These are phyloP conservation scores for Tetrapisispora nanseiensis DNA, from an alignment of 805 yeast species.

Conservation along the genomic window DNA sequence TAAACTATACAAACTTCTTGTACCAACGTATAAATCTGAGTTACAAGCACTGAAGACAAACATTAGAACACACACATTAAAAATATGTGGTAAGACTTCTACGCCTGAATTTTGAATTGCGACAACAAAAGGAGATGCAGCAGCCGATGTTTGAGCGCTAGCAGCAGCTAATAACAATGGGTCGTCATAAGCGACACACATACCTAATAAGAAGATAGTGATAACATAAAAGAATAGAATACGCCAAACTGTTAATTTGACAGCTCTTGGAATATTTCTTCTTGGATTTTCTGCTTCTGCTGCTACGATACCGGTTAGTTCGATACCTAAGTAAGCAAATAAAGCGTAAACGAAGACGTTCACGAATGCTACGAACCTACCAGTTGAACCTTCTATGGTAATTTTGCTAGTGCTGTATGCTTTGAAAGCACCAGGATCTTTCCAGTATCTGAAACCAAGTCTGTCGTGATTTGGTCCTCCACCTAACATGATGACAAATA, in stretches of 20 bases:
- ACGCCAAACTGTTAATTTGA: slow-evolving; percentile 59
- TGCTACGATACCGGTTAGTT: slow-evolving; percentile 60
- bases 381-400: slow-evolving; percentile 35
- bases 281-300: slow-evolving; percentile 67
- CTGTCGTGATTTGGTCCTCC: slow-evolving; percentile 72
- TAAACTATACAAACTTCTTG: slow-evolving; percentile 65
- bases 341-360: slow-evolving; percentile 57
- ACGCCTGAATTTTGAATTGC: slow-evolving; percentile 61
- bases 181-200: slow-evolving; percentile 56
- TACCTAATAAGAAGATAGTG: slow-evolving; percentile 53
- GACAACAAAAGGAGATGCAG: slow-evolving; percentile 78
- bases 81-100: slow-evolving; percentile 56
- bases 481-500: slow-evolving; percentile 60
- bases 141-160: slow-evolving; percentile 42
- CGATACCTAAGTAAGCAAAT: slow-evolving; percentile 65
- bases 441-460: slow-evolving; percentile 64
- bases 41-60: slow-evolving; percentile 77
- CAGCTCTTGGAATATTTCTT: slow-evolving; percentile 60
- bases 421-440: slow-evolving; percentile 55
- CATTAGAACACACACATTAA: slow-evolving; percentile 68
- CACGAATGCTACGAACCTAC: slow-evolving; percentile 52
- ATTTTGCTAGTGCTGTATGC: slow-evolving; percentile 29
- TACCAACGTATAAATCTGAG: slow-evolving; percentile 67
- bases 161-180: slow-evolving; percentile 42
- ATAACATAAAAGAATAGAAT: slow-evolving; percentile 53